Evolutionary conservation across 768 basidiomycete species (phyloP).

Genomic region (Amanita pseudoporphyria): DNA sequence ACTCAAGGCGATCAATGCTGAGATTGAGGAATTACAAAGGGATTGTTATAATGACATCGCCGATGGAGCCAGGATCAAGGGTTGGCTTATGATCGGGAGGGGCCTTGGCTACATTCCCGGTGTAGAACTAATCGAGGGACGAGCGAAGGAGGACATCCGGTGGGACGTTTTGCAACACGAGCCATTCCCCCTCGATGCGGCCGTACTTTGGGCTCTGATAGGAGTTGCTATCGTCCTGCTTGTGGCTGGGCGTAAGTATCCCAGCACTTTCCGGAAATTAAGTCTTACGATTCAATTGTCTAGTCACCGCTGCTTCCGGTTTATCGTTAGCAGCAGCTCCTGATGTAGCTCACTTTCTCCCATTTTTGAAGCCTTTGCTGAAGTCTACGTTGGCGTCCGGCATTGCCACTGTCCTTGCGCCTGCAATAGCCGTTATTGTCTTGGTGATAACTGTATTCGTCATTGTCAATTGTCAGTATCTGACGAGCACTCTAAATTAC

Average conservation of each 20-base stretch:
- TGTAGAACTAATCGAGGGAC: constrained; percentile 62
- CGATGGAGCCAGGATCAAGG: constrained; percentile 57
- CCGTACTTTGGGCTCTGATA: constrained; percentile 52
- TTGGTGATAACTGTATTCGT: constrained; percentile 47
- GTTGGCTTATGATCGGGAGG: constrained; percentile 70
- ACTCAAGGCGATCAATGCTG: constrained; percentile 63
- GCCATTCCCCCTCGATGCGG: constrained; percentile 31
- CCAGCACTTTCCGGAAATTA: constrained; percentile 5
- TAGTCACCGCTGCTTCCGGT: constrained; percentile 66
- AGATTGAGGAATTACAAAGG: constrained; percentile 61
- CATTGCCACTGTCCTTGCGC: constrained; percentile 57
- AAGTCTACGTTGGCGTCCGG: constrained; percentile 44
- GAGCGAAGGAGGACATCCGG: constrained; percentile 74
- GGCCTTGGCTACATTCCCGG: constrained; percentile 56
- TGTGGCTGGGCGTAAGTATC: constrained; percentile 48
- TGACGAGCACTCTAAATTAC: not conserved
- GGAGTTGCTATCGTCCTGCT: constrained; percentile 40
- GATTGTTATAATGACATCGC: constrained; percentile 65
- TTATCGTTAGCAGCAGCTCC: constrained; percentile 62
- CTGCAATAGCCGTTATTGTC: constrained; percentile 49
- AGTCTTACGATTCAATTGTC: constrained; percentile 1
- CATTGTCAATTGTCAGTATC: constrained; percentile 45
- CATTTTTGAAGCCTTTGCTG: constrained; percentile 49
- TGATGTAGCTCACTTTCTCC: constrained; percentile 60
- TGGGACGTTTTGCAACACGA: constrained; percentile 71